Conservation (phyloP, 2,329 filamentous ascomycete species). For the Exophiala xenobiotica region DNA sequence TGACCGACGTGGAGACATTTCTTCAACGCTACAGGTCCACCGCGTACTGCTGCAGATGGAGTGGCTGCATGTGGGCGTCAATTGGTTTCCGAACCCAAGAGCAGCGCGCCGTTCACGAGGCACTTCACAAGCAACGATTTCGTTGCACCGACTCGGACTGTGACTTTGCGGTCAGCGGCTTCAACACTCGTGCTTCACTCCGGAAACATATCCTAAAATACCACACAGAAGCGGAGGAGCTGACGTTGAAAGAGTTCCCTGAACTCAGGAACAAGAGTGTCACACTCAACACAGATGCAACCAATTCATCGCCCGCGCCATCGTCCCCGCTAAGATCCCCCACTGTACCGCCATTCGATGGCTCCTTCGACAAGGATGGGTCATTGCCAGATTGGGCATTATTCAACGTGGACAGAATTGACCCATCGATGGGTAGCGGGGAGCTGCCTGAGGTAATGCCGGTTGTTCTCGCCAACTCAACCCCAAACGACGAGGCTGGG, state of each 20-base stretch:
- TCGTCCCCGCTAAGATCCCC: too few species aligned
- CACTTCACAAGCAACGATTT: not conserved
- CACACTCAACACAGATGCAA: too few species aligned
- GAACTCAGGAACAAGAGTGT: too few species aligned
- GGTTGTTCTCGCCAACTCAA: too few species aligned
- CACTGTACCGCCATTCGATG: too few species aligned
- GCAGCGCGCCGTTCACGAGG: not conserved
- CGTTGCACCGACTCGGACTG: not conserved
- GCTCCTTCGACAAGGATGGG: too few species aligned
- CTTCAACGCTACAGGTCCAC: not conserved
- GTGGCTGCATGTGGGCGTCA: not conserved
- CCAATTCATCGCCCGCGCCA: too few species aligned
- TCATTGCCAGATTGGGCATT: too few species aligned
- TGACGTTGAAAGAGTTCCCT: not conserved
- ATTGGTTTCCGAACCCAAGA: not conserved
- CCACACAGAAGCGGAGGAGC: not conserved
- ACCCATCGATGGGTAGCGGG: too few species aligned
- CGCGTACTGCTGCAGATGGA: not conserved
- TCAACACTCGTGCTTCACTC: not conserved
- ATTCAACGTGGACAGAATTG: too few species aligned
- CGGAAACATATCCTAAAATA: not conserved
- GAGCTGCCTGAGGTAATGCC: too few species aligned
- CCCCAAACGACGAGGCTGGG: too few species aligned
- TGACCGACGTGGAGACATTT: not conserved
- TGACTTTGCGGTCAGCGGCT: not conserved